phyloP scores from a whole-genome alignment of 495 filamentous ascomycete genomes.

The Neurospora sp. region DNA sequence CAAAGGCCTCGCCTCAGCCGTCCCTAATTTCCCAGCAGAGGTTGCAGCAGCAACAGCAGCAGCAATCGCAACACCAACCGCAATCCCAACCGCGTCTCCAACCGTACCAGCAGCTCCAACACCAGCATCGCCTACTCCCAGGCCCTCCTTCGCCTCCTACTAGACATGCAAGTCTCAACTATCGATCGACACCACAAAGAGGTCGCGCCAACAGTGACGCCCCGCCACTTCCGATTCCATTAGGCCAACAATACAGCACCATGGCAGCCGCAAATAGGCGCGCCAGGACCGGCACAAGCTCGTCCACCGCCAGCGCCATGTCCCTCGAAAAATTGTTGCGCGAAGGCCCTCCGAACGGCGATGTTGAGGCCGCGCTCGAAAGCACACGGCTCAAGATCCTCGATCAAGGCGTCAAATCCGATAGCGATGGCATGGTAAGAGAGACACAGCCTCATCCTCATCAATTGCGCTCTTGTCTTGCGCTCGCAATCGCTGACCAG shows the following conservation, averaged over 20 bases:
- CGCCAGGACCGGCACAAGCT: conserved; percentile 36
- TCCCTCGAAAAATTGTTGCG: conserved; percentile 57
- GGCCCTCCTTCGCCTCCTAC: conserved; percentile 8
- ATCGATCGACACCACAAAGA: conserved; percentile 40
- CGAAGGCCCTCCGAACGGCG: conserved; percentile 62
- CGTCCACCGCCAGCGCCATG: conserved; percentile 47
- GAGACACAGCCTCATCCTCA: background rate
- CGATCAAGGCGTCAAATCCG: conserved; percentile 67
- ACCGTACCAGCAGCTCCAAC: conserved; percentile 7
- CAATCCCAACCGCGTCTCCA: conserved; percentile 1
- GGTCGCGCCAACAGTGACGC: conserved; percentile 69
- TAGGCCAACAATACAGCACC: conserved; percentile 20
- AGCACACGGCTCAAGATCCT: conserved; percentile 69
- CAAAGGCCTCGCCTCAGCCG: conserved; percentile 26
- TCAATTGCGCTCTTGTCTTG: background rate
- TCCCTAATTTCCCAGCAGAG: conserved; percentile 46
- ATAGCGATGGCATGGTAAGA: conserved; percentile 82
- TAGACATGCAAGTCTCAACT: conserved; percentile 29
- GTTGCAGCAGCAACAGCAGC: conserved; percentile 19
- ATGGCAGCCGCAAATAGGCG: conserved; percentile 30
- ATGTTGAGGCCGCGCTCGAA: conserved; percentile 55
- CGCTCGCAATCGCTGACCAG: background rate
- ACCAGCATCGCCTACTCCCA: background rate
- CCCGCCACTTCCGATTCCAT: conserved; percentile 17
- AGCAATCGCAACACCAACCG: conserved; percentile 15